These are phyloP conservation scores for Kondoa subrosea DNA, from an alignment of 768 basidiomycete genomes.

Conservation along the genomic window DNA sequence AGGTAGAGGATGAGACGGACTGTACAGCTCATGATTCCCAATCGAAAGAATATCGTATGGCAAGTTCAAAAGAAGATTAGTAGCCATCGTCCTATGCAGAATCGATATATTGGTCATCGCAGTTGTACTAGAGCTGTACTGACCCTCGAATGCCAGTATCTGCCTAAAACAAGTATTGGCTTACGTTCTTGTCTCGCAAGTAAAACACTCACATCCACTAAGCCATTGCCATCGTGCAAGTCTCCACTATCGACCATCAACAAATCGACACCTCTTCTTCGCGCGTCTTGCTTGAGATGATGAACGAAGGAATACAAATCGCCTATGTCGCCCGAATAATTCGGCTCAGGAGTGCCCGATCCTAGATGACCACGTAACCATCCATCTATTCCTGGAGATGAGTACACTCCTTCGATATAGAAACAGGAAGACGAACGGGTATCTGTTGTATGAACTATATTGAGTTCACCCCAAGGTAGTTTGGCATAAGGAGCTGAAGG, in stretches of 20 bases:
- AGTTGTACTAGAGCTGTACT: neutral
- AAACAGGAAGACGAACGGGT: constrained; percentile 40
- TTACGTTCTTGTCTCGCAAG: neutral
- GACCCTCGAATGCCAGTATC: neutral
- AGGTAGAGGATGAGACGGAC: constrained; percentile 36
- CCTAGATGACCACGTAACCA: constrained; percentile 16
- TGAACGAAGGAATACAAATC: constrained; percentile 71
- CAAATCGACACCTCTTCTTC: constrained; percentile 61
- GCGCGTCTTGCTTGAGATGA: constrained; percentile 61
- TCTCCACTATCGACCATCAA: constrained; percentile 51
- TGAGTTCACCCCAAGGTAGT: constrained; percentile 75
- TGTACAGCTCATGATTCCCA: constrained; percentile 80
- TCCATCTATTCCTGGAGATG: neutral
- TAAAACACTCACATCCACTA: constrained; percentile 45
- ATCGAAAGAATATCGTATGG: constrained; percentile 70
- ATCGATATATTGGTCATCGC: constrained; percentile 42
- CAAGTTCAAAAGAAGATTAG: constrained; percentile 40
- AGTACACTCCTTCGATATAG: neutral
- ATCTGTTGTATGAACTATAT: constrained; percentile 73
- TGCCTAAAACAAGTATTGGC: neutral
- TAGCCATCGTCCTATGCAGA: constrained; percentile 55
- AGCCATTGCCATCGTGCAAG: constrained; percentile 45
- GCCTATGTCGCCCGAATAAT: constrained; percentile 33
- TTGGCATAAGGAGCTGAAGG: constrained; percentile 47
- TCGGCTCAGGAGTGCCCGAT: constrained; percentile 11